Evolutionary conservation across 1,284 basidiomycete species (phyloP).

Genomic region (Macrocystidia cucumis): DNA sequence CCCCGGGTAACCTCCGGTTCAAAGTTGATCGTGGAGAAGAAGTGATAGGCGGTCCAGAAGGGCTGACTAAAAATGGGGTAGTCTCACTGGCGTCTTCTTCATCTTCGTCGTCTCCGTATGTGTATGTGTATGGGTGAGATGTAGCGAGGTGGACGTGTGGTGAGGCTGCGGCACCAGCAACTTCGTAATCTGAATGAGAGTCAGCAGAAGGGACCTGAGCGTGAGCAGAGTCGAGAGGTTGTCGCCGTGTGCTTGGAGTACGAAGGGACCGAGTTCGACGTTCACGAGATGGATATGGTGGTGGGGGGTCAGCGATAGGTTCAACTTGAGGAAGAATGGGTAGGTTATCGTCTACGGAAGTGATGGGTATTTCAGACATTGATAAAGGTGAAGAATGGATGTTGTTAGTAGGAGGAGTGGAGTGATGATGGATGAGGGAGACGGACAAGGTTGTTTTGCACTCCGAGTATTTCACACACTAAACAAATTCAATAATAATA

Average conservation of each 20-base stretch:
- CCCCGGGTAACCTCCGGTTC: conserved; percentile 13
- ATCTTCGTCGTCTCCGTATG: conserved; percentile 14
- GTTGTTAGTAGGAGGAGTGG: no score
- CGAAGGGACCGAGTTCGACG: conserved; percentile 24
- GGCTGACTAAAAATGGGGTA: conserved; percentile 19
- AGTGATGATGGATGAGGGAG: no score
- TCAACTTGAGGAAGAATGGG: no score
- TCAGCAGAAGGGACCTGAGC: conserved; percentile 26
- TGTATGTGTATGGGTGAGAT: conserved; percentile 6
- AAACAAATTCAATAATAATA: no score
- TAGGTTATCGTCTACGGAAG: no score
- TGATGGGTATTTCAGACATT: no score
- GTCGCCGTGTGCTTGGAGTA: conserved; percentile 13
- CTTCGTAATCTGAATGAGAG: conserved; percentile 22
- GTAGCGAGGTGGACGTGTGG: conserved; percentile 13
- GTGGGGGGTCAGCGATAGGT: conserved; percentile 58
- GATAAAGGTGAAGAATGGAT: no score
- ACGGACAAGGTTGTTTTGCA: no score
- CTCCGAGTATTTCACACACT: no score
- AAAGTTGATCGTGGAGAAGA: conserved; percentile 7
- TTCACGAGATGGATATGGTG: conserved; percentile 55
- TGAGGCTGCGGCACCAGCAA: conserved; percentile 1
- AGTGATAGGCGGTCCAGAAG: conserved; percentile 13
- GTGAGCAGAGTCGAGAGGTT: conserved; percentile 21
- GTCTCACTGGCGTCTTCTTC: conserved; percentile 17